Base-by-base conservation (phyloP, 768 basidiomycete species). In the Vishniacozyma victoriae region DNA sequence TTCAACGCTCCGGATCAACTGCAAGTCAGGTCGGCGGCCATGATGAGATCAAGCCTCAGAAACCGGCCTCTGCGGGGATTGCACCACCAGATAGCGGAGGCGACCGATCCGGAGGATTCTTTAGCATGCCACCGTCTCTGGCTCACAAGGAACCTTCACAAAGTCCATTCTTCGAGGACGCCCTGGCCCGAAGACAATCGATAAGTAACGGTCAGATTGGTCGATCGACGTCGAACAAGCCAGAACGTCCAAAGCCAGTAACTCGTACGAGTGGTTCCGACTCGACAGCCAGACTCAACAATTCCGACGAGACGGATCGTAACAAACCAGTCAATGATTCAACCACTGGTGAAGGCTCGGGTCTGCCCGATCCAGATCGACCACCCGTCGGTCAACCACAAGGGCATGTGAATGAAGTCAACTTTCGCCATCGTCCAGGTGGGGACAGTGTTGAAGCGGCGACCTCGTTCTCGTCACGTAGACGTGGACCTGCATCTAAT, bases 321-420 rank as follows among this genome's bases (percentile, higher is more conserved):
- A 35, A 45, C 13, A 16, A 49, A 20, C 36, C 37, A n/a, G 24
- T 38, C 14, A 67, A 67, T 33, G 46, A 46, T 13, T 63, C 64
- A 4, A 54, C 62, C 2, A 47, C 39, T 14, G 56, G 48, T 3
- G 23, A 35, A 2, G 64, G 62, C 1, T 61, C 51, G 37, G 64
- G 64, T 15, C 33, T 67, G 18, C 57, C 59, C 5, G 48, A 67
- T 14, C 41, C 45, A 15, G 35, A 53, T 27, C 44, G 54, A 1
- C 25, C 59, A 16, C 57, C 64, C 3, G 61, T 67, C 11, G 64
- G 61, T 46, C 59, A 61, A 40, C 64, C 64, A 4, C 55, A 56
- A 35, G 26, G 26, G 1, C 11, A 6, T n/a, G 57, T 59, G 1
- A 26, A 44, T 11, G 44, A 35, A 0, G 37, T 55, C 46, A 67